These are phyloP conservation scores for Colletotrichum graminicola DNA, from an alignment of 2,329 filamentous ascomycete genomes.

Conservation along the genomic window DNA sequence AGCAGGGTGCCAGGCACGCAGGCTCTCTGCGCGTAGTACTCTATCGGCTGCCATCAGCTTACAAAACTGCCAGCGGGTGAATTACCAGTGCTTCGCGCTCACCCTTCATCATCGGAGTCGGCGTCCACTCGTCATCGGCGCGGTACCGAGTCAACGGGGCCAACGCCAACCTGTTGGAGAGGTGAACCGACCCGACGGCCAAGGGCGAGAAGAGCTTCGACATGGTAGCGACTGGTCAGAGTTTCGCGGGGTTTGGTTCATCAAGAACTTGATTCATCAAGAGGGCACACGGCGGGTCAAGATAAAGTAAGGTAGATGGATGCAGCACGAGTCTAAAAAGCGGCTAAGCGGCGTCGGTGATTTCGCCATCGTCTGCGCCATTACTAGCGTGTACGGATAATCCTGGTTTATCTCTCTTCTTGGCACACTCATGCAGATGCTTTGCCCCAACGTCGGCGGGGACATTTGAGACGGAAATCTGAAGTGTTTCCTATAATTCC, in stretches of 20 bases:
- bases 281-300: background rate
- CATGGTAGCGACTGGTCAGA: conserved; percentile 22
- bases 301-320: background rate
- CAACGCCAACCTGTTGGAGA: conserved; percentile 43
- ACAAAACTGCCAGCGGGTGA: background rate
- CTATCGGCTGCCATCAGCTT: conserved; percentile 10
- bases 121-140: conserved; percentile 43
- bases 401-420: background rate
- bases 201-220: conserved; percentile 42
- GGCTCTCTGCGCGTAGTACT: conserved; percentile 49
- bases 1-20: conserved; percentile 60
- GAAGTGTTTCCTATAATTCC: background rate
- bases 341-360: background rate
- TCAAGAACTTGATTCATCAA: background rate
- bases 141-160: conserved; percentile 45
- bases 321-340: background rate
- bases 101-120: conserved; percentile 42
- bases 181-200: conserved; percentile 39
- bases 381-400: conserved; percentile 2
- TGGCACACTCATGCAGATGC: background rate
- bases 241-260: background rate
- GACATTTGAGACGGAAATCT: background rate
- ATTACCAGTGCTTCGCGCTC: background rate
- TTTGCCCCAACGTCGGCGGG: background rate
- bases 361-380: background rate